Evolutionary conservation across 108 stramenopile species (phyloP).

Genomic region (Fragilariopsis cylindrus): DNA sequence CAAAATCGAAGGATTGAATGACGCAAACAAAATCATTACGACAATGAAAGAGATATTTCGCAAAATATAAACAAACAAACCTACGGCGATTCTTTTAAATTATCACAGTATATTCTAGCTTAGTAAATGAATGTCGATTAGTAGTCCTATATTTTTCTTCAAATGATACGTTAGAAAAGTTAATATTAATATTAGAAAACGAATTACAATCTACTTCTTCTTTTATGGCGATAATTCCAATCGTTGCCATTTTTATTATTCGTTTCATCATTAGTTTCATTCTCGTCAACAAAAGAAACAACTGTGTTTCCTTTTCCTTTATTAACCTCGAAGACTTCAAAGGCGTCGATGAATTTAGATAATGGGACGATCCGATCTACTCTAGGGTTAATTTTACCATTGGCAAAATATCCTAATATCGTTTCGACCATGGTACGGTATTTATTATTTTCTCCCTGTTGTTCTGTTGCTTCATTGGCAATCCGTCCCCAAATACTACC

Average conservation of each 20-base stretch:
- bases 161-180: too few relatives aligned
- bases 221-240: not conserved
- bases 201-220: slow-evolving; percentile 4
- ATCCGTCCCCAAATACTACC: slow-evolving; percentile 71
- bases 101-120: too few relatives aligned
- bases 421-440: slow-evolving; percentile 58
- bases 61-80: too few relatives aligned
- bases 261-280: too few relatives aligned
- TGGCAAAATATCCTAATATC: slow-evolving; percentile 51
- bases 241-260: not conserved
- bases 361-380: slow-evolving; percentile 59
- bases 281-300: slow-evolving; percentile 15
- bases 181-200: too few relatives aligned
- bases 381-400: slow-evolving; percentile 55
- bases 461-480: slow-evolving; percentile 50
- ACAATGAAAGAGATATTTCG: too few relatives aligned
- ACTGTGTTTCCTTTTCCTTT: slow-evolving; percentile 51
- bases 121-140: too few relatives aligned
- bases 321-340: slow-evolving; percentile 70
- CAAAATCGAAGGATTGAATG: too few relatives aligned
- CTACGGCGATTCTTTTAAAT: too few relatives aligned
- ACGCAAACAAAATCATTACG: too few relatives aligned
- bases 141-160: too few relatives aligned
- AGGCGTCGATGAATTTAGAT: slow-evolving; percentile 51
- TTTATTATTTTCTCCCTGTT: not conserved